Evolutionary conservation across 495 filamentous ascomycete genomes (phyloP).

Genomic region (Cercophora newfieldiana): DNA sequence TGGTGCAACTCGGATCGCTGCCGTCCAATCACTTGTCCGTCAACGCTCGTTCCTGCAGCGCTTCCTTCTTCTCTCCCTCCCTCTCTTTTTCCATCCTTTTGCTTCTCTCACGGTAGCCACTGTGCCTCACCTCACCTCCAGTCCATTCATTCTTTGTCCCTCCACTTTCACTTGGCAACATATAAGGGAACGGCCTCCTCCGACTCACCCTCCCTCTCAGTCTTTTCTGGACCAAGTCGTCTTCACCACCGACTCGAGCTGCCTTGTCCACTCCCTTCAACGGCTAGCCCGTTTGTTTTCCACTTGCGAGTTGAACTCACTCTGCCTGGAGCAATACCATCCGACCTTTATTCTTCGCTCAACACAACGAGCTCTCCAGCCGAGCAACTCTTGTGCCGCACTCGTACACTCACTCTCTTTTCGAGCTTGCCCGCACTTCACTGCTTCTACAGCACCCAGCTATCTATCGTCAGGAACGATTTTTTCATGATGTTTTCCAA

Average conservation of each 20-base stretch:
- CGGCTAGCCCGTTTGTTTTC: conserved; percentile 38
- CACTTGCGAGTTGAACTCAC: conserved; percentile 28
- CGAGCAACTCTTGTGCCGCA: not conserved
- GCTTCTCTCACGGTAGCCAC: conserved; percentile 21
- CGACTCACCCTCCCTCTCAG: not conserved
- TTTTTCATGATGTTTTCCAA: conserved; percentile 43
- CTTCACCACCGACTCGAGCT: conserved; percentile 24
- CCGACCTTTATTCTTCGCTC: conserved; percentile 32
- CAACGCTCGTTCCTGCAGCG: conserved; percentile 25
- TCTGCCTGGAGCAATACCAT: conserved; percentile 43
- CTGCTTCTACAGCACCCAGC: conserved; percentile 22
- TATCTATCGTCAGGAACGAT: conserved; percentile 40
- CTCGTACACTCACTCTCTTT: conserved; percentile 16
- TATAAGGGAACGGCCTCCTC: conserved; percentile 30
- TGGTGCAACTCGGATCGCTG: conserved; percentile 10
- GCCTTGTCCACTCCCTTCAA: conserved; percentile 36
- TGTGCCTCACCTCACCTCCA: conserved; percentile 16
- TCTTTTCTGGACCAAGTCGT: conserved; percentile 13
- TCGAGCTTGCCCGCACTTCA: not conserved
- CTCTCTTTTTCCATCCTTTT: conserved; percentile 24
- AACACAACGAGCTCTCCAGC: conserved; percentile 22
- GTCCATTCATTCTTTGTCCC: conserved; percentile 18
- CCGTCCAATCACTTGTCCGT: conserved; percentile 21
- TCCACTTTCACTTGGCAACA: conserved; percentile 18
- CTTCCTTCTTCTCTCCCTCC: conserved; percentile 21